Percentiles rank a stretch among this genome's conserved stretches.
Evolutionary conservation across 1,284 basidiomycete genomes (phyloP).

Genomic region (Microbotryum lychnidis-dioicae): DNA sequence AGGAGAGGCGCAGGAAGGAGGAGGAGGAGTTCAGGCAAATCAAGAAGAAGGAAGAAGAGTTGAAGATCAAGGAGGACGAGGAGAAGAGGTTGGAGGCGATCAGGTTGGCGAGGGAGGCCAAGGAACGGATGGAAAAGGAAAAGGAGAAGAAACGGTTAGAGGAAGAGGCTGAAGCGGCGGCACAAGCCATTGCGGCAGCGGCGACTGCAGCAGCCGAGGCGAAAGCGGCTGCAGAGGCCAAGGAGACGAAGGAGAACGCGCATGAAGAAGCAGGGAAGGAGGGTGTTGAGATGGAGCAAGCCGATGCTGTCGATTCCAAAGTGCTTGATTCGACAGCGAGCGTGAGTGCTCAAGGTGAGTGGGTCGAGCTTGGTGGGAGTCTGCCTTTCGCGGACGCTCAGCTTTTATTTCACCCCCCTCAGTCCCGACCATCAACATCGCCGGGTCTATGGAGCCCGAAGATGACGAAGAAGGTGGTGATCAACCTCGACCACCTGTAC

Average conservation of each 20-base stretch:
- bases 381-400: neutral
- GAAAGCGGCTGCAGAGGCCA: neutral
- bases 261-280: too few relatives aligned
- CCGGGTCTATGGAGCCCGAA: conserved; percentile 12
- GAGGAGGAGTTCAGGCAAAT: conserved; percentile 4
- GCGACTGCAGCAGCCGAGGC: neutral
- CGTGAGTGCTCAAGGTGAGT: neutral
- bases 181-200: conserved; percentile 2
- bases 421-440: neutral
- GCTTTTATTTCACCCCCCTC: neutral
- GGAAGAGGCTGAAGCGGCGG: neutral
- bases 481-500: conserved; percentile 17
- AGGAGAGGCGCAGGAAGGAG: conserved; percentile 2
- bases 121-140: neutral
- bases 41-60: neutral
- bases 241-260: too few relatives aligned
- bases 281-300: too few relatives aligned
- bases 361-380: too few relatives aligned
- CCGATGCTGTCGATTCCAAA: too few relatives aligned
- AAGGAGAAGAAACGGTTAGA: conserved; percentile 2
- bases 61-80: conserved; percentile 1
- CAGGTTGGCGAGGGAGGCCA: too few relatives aligned
- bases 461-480: conserved; percentile 23
- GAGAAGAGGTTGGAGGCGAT: neutral
- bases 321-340: too few relatives aligned